Base-by-base conservation (phyloP, 805 yeast species). In the Kluyveromyces nonfermentans region DNA sequence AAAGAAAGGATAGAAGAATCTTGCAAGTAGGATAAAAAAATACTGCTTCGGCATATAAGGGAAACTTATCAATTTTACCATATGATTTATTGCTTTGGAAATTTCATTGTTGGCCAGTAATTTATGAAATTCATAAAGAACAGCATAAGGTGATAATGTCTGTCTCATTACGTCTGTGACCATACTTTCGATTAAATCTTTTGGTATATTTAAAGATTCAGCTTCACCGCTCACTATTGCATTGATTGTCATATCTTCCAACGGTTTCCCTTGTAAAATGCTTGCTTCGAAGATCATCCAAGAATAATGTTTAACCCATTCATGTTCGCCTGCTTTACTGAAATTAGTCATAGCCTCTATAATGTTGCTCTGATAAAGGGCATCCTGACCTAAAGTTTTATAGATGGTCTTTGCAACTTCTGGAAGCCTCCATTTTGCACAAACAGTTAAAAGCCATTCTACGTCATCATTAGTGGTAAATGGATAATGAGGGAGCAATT, bases 371-470 rank as follows among this genome's bases (percentile, higher is more conserved):
- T 75, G 77, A 17, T 71, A 66, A 40, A 75, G 63, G 15, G 77
- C 68, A 40, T 68, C 67, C 33, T 65, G 62, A 7, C 79, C 82
- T 43, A 72, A 63, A 16, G 63, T 64, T 44, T 72, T 70, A 59
- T 74, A 80, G 3, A 84, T 65, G 28, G 71, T 67, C 45, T 71
- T 70, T 0, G 84, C 77, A 10, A 84, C 78, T 7, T 71, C 63
- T n/a, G 77, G 69, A 35, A 83, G 59, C 52, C 74, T 75, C 57
- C 83, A 68, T 51, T 80, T 73, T 10, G 88, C 84, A 64, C 90
- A 82, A 5, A 84, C 68, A 2, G 85, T 75, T 41, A 84, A 64
- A 37, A 81, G 74, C 90, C 90, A 84, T 59, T 84, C 93, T 48
- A 82, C 70, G 56, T 84, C 94, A 57, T 83, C 89, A 55, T 80